Conservation (phyloP, 2,329 filamentous ascomycete genomes). For the Apiospora hydei region DNA sequence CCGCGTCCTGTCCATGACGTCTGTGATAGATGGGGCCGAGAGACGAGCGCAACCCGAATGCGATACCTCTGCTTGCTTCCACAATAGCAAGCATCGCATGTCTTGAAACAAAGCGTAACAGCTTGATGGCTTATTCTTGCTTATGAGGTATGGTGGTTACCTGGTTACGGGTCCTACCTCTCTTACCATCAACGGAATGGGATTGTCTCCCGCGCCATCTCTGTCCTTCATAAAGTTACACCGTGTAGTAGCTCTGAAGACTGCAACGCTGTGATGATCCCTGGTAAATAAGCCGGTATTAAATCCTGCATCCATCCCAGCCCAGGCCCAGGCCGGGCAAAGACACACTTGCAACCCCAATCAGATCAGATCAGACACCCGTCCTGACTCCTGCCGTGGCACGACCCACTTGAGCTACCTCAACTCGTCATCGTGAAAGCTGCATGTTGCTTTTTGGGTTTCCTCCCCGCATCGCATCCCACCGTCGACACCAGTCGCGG, state of each 20-base stretch:
- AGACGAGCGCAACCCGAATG: conserved; percentile 5
- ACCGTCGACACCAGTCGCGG: background rate
- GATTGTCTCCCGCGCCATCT: background rate
- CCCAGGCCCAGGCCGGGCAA: background rate
- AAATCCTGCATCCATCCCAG: background rate
- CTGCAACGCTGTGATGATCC: conserved; percentile 1
- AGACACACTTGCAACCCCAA: background rate
- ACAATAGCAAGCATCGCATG: background rate
- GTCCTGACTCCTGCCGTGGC: background rate
- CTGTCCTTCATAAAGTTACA: background rate
- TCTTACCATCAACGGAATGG: background rate
- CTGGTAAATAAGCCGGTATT: background rate
- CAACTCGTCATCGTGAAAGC: conserved; percentile 20
- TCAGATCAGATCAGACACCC: conserved; percentile 11
- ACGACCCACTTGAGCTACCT: conserved; percentile 16
- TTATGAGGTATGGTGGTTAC: background rate
- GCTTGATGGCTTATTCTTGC: background rate
- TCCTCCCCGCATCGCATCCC: conserved; percentile 16
- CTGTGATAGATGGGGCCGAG: background rate
- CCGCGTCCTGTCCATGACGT: conserved; percentile 12
- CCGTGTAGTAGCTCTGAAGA: background rate
- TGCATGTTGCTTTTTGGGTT: conserved; percentile 16
- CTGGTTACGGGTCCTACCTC: background rate
- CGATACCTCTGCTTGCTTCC: background rate
- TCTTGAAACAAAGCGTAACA: background rate